A percentile compares a stretch with the other conserved stretches of the same genome.
phyloP scores from a whole-genome alignment of 768 basidiomycete genomes.

The Xanthoconium stramineum region DNA sequence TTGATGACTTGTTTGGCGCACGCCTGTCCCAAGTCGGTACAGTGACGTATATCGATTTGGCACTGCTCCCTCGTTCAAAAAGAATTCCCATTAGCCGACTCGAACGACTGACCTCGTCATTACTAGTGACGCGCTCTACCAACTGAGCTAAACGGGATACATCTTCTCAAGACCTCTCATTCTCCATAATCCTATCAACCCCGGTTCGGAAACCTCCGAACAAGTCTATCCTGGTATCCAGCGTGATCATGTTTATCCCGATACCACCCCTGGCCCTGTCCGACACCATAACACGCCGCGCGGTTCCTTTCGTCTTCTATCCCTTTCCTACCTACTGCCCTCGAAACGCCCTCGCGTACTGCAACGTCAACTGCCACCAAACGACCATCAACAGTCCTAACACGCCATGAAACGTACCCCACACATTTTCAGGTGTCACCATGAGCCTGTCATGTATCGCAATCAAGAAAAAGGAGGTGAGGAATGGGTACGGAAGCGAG shows the following conservation, averaged over 20 bases:
- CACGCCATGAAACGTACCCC: constrained; percentile 72
- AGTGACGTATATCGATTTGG: too few species aligned
- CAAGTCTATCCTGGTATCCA: too few species aligned
- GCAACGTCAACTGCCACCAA: constrained; percentile 82
- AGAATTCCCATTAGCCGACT: constrained; percentile 39
- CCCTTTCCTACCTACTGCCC: neutral
- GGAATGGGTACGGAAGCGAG: neutral
- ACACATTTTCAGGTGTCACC: constrained; percentile 67
- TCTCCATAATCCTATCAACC: too few species aligned
- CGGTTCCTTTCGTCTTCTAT: neutral
- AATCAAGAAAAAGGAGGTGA: too few species aligned
- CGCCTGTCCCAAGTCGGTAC: too few species aligned
- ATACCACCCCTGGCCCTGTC: too few species aligned
- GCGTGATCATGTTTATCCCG: too few species aligned
- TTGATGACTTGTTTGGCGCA: too few species aligned
- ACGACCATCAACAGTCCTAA: constrained; percentile 67
- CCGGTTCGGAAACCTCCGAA: too few species aligned
- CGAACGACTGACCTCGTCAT: constrained; percentile 43
- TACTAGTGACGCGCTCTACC: constrained; percentile 52
- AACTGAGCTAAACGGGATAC: constrained; percentile 43
- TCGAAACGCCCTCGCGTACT: constrained; percentile 42
- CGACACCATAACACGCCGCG: neutral
- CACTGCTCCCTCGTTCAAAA: neutral
- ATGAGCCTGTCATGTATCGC: constrained; percentile 23
- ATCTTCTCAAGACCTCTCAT: too few species aligned